A percentile compares a stretch with the other conserved stretches of the same genome.
These are phyloP conservation scores for Aspergillus sojae DNA, from an alignment of 2,329 filamentous ascomycete genomes.

Conservation along the genomic window DNA sequence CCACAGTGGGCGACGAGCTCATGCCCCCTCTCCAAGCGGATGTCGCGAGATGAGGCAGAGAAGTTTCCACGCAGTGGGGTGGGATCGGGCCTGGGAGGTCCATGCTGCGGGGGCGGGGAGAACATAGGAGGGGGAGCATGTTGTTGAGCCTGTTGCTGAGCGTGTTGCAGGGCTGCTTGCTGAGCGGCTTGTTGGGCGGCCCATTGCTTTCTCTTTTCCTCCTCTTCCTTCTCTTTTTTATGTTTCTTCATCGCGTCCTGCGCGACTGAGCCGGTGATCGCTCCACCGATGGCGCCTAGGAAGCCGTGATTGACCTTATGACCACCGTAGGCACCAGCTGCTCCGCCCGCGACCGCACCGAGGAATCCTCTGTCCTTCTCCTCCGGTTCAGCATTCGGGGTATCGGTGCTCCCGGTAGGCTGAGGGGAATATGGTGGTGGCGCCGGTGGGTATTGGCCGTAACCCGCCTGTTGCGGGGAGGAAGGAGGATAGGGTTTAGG, in stretches of 20 bases:
- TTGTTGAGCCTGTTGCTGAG: slow-evolving; percentile 4
- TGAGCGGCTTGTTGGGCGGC: neutral
- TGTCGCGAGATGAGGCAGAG: slow-evolving; percentile 33
- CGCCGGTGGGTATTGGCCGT: neutral
- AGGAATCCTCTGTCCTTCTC: slow-evolving; percentile 48
- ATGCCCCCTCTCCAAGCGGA: slow-evolving; percentile 37
- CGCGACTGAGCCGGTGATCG: slow-evolving; percentile 47
- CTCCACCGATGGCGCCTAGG: slow-evolving; percentile 49
- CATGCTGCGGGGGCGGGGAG: neutral
- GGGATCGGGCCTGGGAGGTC: neutral
- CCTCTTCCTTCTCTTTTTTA: slow-evolving; percentile 27
- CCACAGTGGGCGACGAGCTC: slow-evolving; percentile 42
- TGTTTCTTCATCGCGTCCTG: slow-evolving; percentile 49
- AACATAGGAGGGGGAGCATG: neutral
- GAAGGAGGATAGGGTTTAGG: neutral
- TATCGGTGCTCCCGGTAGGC: neutral
- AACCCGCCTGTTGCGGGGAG: neutral
- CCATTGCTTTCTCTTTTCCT: slow-evolving; percentile 12
- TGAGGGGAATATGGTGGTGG: slow-evolving; percentile 7
- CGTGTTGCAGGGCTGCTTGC: neutral
- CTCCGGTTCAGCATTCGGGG: slow-evolving; percentile 9
- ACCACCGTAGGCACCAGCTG: slow-evolving; percentile 47
- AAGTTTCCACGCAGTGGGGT: slow-evolving; percentile 38
- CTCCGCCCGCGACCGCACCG: slow-evolving; percentile 48
- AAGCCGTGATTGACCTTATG: slow-evolving; percentile 50